Evolutionary conservation across 768 basidiomycete genomes (phyloP).

Genomic region (Hericium alpestre): DNA sequence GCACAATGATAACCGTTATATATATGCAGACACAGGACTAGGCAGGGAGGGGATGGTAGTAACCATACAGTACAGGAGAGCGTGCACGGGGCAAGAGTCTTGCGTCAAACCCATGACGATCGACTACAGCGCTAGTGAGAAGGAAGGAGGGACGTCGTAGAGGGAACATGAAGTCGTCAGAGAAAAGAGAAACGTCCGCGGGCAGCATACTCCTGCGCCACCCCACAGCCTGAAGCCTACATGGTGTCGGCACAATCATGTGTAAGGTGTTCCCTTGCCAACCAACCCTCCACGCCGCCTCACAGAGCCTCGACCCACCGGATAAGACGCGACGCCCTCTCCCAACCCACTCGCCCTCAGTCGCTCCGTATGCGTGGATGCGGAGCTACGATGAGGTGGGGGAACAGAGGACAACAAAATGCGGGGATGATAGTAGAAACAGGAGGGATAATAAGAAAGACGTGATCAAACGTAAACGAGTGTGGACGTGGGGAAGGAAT

Average conservation of each 20-base stretch:
- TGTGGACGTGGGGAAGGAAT: background rate
- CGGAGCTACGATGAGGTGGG: constrained; percentile 37
- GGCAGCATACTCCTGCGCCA: background rate
- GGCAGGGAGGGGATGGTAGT: background rate
- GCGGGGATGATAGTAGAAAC: constrained; percentile 3
- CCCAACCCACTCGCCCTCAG: constrained; percentile 51
- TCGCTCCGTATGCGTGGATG: constrained; percentile 16
- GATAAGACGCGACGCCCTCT: constrained; percentile 61
- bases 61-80: background rate
- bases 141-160: background rate
- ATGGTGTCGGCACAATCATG: background rate
- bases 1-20: background rate
- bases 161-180: background rate
- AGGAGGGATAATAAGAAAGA: constrained; percentile 5
- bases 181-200: background rate
- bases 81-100: background rate
- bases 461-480: background rate
- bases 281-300: constrained; percentile 1
- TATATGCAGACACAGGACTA: background rate
- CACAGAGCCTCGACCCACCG: constrained; percentile 9
- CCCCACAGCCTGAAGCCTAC: no score
- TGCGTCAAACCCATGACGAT: background rate
- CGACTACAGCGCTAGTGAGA: background rate
- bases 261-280: constrained; percentile 1
- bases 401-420: constrained; percentile 59